Evolutionary conservation across 2,329 filamentous ascomycete genomes (phyloP).

Genomic region (Penicillium digitatum): DNA sequence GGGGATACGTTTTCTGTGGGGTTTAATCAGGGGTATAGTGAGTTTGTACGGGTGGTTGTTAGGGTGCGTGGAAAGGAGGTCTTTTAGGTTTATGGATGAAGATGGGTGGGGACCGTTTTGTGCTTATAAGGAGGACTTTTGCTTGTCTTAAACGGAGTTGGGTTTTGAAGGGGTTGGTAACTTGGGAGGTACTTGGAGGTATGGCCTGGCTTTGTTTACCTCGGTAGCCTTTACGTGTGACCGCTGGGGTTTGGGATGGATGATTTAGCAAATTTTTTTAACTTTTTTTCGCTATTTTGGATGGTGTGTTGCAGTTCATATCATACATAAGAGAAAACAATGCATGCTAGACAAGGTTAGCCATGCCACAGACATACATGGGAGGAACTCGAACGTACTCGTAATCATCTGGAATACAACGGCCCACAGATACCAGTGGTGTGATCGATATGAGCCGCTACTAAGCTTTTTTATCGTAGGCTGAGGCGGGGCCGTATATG

Average conservation of each 20-base stretch:
- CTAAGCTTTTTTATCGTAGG: neutral
- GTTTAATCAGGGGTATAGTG: constrained; percentile 4
- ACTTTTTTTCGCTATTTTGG: neutral
- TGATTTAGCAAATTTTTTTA: neutral
- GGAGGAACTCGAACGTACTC: neutral
- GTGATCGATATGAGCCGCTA: neutral
- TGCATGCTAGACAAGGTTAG: neutral
- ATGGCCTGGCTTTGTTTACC: neutral
- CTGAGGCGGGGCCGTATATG: constrained; percentile 6
- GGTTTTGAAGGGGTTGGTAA: constrained; percentile 3
- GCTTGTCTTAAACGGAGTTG: constrained; percentile 1
- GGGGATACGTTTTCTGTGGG: neutral
- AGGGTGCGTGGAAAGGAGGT: neutral
- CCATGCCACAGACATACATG: too few species aligned
- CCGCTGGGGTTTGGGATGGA: neutral
- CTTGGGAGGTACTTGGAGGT: constrained; percentile 3
- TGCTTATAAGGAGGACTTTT: constrained; percentile 3
- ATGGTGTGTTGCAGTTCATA: neutral
- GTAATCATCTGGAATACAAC: neutral
- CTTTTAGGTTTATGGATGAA: constrained; percentile 7
- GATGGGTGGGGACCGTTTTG: constrained; percentile 10
- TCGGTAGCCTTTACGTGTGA: neutral
- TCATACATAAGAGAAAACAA: neutral
- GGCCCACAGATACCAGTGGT: neutral
- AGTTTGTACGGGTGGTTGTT: neutral